phyloP scores from a whole-genome alignment of 1,284 basidiomycete genomes.

The Tilletiaria anomala region DNA sequence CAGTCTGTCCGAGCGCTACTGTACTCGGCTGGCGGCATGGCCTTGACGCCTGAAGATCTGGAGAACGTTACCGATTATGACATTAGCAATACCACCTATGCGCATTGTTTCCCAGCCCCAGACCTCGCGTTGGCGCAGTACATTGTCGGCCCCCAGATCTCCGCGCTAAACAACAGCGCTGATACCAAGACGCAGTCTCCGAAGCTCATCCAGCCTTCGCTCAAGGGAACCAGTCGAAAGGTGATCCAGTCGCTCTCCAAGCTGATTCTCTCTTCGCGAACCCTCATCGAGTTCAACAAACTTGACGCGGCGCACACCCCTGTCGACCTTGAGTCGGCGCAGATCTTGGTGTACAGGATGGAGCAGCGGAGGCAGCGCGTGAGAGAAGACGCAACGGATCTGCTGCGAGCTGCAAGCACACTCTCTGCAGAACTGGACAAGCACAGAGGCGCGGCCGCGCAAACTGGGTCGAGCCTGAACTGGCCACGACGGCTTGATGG shows the following conservation, averaged over 20 bases:
- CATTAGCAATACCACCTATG: too few relatives aligned
- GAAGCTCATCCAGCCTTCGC: slow-evolving; percentile 37
- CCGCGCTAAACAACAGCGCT: background rate
- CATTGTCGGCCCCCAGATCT: slow-evolving; percentile 12
- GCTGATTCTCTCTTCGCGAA: slow-evolving; percentile 42
- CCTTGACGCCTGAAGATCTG: too few relatives aligned
- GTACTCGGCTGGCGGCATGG: slow-evolving; percentile 16
- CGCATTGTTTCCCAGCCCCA: slow-evolving; percentile 8
- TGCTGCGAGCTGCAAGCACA: slow-evolving; percentile 6
- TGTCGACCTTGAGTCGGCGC: too few relatives aligned
- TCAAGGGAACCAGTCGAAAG: slow-evolving; percentile 42
- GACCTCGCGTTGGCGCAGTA: slow-evolving; percentile 8
- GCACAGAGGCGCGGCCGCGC: background rate
- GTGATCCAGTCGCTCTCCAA: slow-evolving; percentile 44
- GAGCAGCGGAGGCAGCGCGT: slow-evolving; percentile 32
- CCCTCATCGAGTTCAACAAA: slow-evolving; percentile 28
- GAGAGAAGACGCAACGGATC: slow-evolving; percentile 19
- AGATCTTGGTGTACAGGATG: slow-evolving; percentile 53
- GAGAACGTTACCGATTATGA: too few relatives aligned
- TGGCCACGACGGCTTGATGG: slow-evolving; percentile 16
- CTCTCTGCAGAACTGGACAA: slow-evolving; percentile 1
- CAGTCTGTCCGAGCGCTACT: too few relatives aligned
- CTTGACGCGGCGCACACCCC: too few relatives aligned
- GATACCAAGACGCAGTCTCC: background rate
- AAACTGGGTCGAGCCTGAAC: background rate